A percentile compares a stretch with the other conserved stretches of the same genome.
These are phyloP conservation scores for Talaromyces atroroseus DNA, from an alignment of 2,329 filamentous ascomycete genomes.

Conservation along the genomic window DNA sequence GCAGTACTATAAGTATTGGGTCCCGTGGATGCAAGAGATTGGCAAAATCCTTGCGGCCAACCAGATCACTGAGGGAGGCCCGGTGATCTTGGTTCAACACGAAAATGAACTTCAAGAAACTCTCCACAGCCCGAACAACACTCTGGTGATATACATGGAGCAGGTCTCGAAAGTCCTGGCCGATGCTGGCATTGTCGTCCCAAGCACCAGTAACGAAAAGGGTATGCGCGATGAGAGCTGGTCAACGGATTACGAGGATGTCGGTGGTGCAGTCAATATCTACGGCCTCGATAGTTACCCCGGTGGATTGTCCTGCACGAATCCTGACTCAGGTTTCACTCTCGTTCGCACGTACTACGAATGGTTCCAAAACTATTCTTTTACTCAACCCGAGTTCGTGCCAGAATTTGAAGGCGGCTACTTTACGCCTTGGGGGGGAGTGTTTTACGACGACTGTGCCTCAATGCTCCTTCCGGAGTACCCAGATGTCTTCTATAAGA, in stretches of 20 bases:
- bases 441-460: conserved; percentile 62
- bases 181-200: conserved; percentile 65
- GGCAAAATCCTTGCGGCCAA: conserved; percentile 47
- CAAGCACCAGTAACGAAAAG: conserved; percentile 69
- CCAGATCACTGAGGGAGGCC: conserved; percentile 78
- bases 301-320: conserved; percentile 38
- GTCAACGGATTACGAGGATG: conserved; percentile 51
- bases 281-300: conserved; percentile 64
- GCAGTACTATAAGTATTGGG: conserved; percentile 43
- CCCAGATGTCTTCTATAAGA: conserved; percentile 74
- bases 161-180: conserved; percentile 64
- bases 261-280: conserved; percentile 54
- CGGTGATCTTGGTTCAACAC: conserved; percentile 70
- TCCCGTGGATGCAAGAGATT: conserved; percentile 44
- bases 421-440: conserved; percentile 69
- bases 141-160: conserved; percentile 62
- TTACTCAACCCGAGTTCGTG: conserved; percentile 51
- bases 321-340: conserved; percentile 45
- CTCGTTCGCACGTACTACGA: conserved; percentile 51
- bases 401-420: conserved; percentile 62
- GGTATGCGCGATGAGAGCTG: conserved; percentile 58
- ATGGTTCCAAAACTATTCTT: conserved; percentile 54
- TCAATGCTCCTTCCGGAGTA: conserved; percentile 65
- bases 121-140: conserved; percentile 48
- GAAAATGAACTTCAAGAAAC: conserved; percentile 74